Evolutionary conservation across 257 asterid species (phyloP), one percentile per base, ranked within the genome.

Genomic region (Fraxinus cuspidata): DNA sequence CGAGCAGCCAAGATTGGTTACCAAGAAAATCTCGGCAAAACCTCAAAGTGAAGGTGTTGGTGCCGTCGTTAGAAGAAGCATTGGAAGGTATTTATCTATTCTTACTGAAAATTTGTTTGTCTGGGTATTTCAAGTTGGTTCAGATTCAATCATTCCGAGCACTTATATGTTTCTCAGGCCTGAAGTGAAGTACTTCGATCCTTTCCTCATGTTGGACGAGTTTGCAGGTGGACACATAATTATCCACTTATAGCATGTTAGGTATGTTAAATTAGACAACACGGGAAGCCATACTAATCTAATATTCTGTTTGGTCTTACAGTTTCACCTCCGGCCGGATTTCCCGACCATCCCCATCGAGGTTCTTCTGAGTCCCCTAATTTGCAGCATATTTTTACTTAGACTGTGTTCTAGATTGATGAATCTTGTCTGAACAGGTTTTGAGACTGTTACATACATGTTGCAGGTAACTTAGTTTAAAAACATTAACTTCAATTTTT

Each of bases 291-390:
- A 19, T 25, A 25, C 18, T 27, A 63, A 63, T 63, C 69, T 27
- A 3, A 3, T 63, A n/a, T 34, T 11, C 2, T 0, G 19, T 84
- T 38, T 42, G 69, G 72, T 72, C 13, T 71, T 77, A 19, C 92
- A 95, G 99, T 95, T 80, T 74, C 96, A 37, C 93, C 97, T 2
- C 97, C 99, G 63, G 99, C 94, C 60, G 99, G 98, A 84, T 95
- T 95, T 77, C 98, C 99, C 11, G 99, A 95, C 65, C 99, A 95
- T 84, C 99, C 99, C 25, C 99, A 95, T 87, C 84, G 97, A 86
- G 99, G 99, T 92, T 83, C 38, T 25, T 3, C 19, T 34, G 0
- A 31, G 11, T 71, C 23, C 68, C 64, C 56, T 32, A 51, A 47
- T 42, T 72, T 77, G 34, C 32, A 8, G 4, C 9, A 31, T 67